Conservation (phyloP, 2,329 filamentous ascomycete genomes). For the Cercospora sp. region DNA sequence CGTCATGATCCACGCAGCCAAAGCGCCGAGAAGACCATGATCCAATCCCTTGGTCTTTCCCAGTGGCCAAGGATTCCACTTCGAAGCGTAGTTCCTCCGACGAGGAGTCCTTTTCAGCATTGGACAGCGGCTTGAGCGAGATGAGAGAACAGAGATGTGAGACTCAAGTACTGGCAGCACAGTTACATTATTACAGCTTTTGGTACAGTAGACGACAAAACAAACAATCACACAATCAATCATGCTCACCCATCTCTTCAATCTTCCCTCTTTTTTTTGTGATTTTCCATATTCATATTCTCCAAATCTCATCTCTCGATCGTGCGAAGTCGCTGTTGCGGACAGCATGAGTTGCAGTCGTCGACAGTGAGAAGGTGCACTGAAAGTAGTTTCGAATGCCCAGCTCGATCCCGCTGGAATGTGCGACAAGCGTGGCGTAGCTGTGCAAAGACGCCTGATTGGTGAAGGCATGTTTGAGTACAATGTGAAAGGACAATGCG, state of each 20-base stretch:
- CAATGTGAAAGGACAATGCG: neutral
- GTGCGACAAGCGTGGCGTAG: neutral
- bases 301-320: neutral
- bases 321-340: neutral
- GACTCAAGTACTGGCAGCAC: neutral
- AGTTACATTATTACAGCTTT: conserved; percentile 15
- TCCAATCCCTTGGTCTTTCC: neutral
- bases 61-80: neutral
- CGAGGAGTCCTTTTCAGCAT: neutral
- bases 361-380: neutral
- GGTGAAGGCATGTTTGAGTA: neutral
- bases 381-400: neutral
- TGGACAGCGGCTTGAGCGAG: neutral
- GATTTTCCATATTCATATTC: neutral
- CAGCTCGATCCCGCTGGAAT: neutral
- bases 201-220: conserved; percentile 17
- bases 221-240: conserved; percentile 8
- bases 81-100: neutral
- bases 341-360: neutral
- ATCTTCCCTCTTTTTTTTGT: neutral
- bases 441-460: neutral
- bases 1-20: neutral
- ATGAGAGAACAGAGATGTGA: neutral
- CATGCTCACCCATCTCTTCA: conserved; percentile 12
- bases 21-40: neutral